Conservation (phyloP, 108 stramenopile species). For the Fragilaria radians region DNA sequence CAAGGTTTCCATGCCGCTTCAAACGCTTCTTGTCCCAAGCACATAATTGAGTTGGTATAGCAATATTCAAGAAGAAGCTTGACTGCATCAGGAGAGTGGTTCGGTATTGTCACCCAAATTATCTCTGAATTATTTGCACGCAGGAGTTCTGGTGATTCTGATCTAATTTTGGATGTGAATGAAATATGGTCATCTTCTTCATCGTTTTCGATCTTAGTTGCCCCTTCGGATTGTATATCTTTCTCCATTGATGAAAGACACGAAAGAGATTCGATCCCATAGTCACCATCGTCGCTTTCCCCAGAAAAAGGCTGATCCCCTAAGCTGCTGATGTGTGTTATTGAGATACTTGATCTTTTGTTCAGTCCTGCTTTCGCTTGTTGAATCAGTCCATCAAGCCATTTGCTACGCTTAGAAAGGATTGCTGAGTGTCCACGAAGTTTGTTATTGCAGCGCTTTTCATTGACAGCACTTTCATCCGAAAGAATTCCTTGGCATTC, state of each 20-base stretch:
- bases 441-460: conserved; percentile 46
- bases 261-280: conserved; percentile 11
- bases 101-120: conserved; percentile 20
- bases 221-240: conserved; percentile 8
- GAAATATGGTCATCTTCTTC: conserved; percentile 45
- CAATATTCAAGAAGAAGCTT: conserved; percentile 80
- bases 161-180: not conserved
- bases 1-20: conserved; percentile 38
- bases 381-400: conserved; percentile 52
- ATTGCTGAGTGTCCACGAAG: conserved; percentile 57
- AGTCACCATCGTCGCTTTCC: conserved; percentile 55
- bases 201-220: conserved; percentile 48
- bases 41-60: conserved; percentile 76
- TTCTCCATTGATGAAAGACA: conserved; percentile 9
- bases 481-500: conserved; percentile 63
- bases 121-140: conserved; percentile 9
- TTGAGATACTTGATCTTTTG: conserved; percentile 21
- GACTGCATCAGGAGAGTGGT: conserved; percentile 81
- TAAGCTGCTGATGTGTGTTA: conserved; percentile 10
- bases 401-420: conserved; percentile 57
- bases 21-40: conserved; percentile 67
- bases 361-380: conserved; percentile 32
- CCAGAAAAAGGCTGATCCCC: not conserved
- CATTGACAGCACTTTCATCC: conserved; percentile 61
- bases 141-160: not conserved